Evolutionary conservation across 352 stramenopile species (phyloP).

Genomic region (Phytophthora ohioensis): DNA sequence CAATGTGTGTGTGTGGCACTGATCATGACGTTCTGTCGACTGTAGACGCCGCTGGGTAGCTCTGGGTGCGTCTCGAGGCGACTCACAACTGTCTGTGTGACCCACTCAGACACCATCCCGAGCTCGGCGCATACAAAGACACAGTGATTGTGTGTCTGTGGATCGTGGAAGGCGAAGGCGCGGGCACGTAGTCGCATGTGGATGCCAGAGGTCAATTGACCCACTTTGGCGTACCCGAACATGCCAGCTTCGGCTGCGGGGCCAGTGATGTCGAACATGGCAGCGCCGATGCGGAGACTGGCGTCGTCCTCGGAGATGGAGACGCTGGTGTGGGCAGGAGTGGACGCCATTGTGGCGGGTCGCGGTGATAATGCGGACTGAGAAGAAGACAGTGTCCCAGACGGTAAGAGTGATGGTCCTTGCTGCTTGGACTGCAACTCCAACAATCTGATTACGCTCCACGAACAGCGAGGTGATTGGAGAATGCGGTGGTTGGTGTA

Average conservation of each 20-base stretch:
- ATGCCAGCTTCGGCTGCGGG: slow-evolving; percentile 86
- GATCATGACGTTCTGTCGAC: slow-evolving; percentile 85
- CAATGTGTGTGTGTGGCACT: slow-evolving; percentile 94
- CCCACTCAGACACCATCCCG: slow-evolving; percentile 90
- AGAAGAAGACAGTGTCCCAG: slow-evolving; percentile 3
- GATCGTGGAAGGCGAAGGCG: slow-evolving; percentile 80
- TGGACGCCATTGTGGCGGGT: slow-evolving; percentile 5
- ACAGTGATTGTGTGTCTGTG: slow-evolving; percentile 41
- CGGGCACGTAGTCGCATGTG: slow-evolving; percentile 88
- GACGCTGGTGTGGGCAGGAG: slow-evolving; percentile 22
- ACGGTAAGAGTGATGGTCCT: slow-evolving; percentile 23
- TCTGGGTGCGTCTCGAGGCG: slow-evolving; percentile 61
- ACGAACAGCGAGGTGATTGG: not conserved
- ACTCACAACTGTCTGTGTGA: slow-evolving; percentile 83
- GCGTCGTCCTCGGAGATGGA: slow-evolving; percentile 15
- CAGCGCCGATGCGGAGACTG: slow-evolving; percentile 68
- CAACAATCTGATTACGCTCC: slow-evolving; percentile 28
- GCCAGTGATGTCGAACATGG: slow-evolving; percentile 88
- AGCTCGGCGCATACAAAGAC: slow-evolving; percentile 92
- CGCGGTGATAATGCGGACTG: not conserved
- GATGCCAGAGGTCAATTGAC: slow-evolving; percentile 82
- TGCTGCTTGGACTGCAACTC: slow-evolving; percentile 22
- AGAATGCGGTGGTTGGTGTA: not conserved
- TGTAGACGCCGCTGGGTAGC: slow-evolving; percentile 59
- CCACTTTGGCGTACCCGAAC: slow-evolving; percentile 88